Evolutionary conservation across 2,329 filamentous ascomycete genomes (phyloP).

Genomic region (Colletotrichum horii): DNA sequence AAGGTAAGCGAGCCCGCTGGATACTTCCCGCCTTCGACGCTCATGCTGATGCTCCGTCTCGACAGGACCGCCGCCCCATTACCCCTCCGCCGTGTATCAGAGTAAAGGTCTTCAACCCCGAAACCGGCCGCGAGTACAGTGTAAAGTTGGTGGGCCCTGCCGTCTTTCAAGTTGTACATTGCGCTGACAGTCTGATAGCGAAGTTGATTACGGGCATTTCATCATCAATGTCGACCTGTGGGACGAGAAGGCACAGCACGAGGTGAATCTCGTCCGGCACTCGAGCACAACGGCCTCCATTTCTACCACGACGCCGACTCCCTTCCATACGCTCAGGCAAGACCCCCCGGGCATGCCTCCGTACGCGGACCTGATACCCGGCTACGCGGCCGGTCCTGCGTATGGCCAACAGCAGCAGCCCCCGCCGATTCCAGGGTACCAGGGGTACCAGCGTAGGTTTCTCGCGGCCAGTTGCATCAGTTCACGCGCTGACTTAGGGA

Average conservation of each 20-base stretch:
- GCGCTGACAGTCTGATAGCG: slow-evolving; percentile 49
- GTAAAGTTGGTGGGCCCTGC: slow-evolving; percentile 67
- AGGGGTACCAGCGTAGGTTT: slow-evolving; percentile 10
- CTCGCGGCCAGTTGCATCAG: not conserved
- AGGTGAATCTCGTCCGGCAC: slow-evolving; percentile 70
- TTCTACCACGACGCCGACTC: slow-evolving; percentile 78
- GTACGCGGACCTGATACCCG: slow-evolving; percentile 12
- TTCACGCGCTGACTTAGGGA: not conserved
- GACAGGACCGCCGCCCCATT: slow-evolving; percentile 89
- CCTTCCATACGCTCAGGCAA: slow-evolving; percentile 54
- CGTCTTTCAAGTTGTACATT: not conserved
- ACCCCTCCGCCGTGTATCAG: slow-evolving; percentile 93
- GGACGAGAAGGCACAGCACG: slow-evolving; percentile 67
- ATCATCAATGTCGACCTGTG: slow-evolving; percentile 72
- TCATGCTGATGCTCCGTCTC: not conserved
- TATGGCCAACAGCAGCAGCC: slow-evolving; percentile 15
- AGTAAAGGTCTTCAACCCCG: slow-evolving; percentile 77
- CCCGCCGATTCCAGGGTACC: not conserved
- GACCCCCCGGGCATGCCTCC: slow-evolving; percentile 23
- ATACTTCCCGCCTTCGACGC: slow-evolving; percentile 23
- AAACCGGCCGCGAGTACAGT: slow-evolving; percentile 81
- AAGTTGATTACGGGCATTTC: slow-evolving; percentile 58
- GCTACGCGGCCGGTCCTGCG: not conserved
- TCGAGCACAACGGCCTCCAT: slow-evolving; percentile 76
- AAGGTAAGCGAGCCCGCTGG: slow-evolving; percentile 64